Evolutionary conservation across 176 grass and related monocot genomes (phyloP), one percentile per base, ranked within the genome.

Genomic region (Lolium rigidum): DNA sequence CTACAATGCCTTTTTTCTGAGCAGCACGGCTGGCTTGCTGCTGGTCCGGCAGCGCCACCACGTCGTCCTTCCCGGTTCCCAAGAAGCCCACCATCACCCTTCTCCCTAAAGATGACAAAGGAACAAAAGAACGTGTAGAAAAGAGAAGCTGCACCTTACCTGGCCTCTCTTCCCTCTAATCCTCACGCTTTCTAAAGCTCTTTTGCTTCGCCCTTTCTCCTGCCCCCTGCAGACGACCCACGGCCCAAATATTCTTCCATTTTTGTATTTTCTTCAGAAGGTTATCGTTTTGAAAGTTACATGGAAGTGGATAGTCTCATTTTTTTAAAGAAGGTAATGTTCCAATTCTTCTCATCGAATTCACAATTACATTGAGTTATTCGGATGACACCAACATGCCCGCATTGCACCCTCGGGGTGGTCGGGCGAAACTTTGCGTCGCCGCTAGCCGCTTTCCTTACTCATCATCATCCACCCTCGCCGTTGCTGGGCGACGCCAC

Each of bases 111-210:
- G 89, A 90, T 47, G 49, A 65, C 74, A 56, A 90, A 84, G 76
- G 83, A 85, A 2, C 47, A 46, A 26, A 55, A 86, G 76, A 87
- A 64, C 85, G 66, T 80, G 85, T 90, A 76, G 85, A 59, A 87
- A 90, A 90, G 89, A 78, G 84, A 64, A 59, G 57, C 67, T 44
- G 88, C 89, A 67, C 70, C 70, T 89, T 89, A 77, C 88, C 66
- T 22, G 12, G 60, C 63, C 82, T 62, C 17, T 47, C 25, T 58
- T 58, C 63, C 26, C 63, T 66, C 63, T 28, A 4, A 65, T 35
- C 15, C 22, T 60, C 22, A 65, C 17, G 24, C 80, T 84, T 79
- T 80, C 55, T 48, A 18, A 55, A 76, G 73, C 0, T 76, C 31
- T 83, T 55, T 86, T 83, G 65, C 17, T 39, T 43, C 10, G 0